Conservation (phyloP, 176 grass and related monocot species). For the Carex cristatella region DNA sequence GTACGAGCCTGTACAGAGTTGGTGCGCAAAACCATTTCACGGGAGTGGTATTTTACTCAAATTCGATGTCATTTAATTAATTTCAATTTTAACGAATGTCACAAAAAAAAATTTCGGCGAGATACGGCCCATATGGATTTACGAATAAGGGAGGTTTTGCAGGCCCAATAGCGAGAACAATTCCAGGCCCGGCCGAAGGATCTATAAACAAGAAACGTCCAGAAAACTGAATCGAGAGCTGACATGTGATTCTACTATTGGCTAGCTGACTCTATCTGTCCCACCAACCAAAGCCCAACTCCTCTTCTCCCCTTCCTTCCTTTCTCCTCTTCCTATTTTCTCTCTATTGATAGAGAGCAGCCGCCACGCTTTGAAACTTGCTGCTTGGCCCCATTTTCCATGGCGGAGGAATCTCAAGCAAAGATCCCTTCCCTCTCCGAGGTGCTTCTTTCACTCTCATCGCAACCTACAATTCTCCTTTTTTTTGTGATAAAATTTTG, state of each 20-base stretch:
- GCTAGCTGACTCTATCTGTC: background rate
- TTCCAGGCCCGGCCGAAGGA: background rate
- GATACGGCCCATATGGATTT: no score
- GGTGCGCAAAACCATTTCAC: no score
- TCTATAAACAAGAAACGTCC: background rate
- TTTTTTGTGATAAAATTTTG: background rate
- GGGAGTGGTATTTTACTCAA: no score
- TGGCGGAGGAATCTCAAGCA: conserved; percentile 17
- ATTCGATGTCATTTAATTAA: no score
- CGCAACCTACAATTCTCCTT: background rate
- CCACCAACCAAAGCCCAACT: background rate
- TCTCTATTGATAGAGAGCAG: background rate
- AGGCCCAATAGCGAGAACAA: background rate
- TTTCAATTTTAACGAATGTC: no score
- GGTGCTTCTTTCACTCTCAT: conserved; percentile 1
- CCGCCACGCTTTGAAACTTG: background rate
- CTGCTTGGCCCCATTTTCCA: background rate
- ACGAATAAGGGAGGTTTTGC: no score
- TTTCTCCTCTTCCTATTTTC: background rate
- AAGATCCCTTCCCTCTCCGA: conserved; percentile 11
- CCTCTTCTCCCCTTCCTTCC: background rate
- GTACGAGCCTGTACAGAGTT: no score
- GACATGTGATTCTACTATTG: background rate
- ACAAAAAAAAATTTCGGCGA: no score
- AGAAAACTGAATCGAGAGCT: background rate